A percentile compares a stretch with the other conserved stretches of the same genome.
Evolutionary conservation across 2,329 filamentous ascomycete genomes (phyloP).

Genomic region (Penicillium sp.): DNA sequence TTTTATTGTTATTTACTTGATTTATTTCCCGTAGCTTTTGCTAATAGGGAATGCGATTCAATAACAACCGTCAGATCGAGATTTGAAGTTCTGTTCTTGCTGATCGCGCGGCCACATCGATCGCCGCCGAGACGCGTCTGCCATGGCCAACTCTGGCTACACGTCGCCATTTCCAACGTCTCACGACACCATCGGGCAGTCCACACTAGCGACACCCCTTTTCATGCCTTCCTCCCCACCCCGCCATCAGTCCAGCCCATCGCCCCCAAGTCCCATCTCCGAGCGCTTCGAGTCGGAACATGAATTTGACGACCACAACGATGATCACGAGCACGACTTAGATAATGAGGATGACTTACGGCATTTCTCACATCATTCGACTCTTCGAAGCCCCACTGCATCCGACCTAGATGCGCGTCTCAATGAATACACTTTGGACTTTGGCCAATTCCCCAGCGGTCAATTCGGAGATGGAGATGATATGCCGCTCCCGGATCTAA

Average conservation of each 20-base stretch:
- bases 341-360: conserved; percentile 9
- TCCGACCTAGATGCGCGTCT: conserved; percentile 40
- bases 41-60: neutral
- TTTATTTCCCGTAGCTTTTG: neutral
- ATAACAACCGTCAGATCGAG: neutral
- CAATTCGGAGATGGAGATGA: conserved; percentile 25
- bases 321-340: conserved; percentile 9
- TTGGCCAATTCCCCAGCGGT: conserved; percentile 36
- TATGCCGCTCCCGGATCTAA: conserved; percentile 25
- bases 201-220: conserved; percentile 37
- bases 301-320: conserved; percentile 3
- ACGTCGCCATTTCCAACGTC: conserved; percentile 40
- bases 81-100: neutral
- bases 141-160: conserved; percentile 40
- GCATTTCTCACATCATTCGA: conserved; percentile 15
- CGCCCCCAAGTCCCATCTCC: conserved; percentile 24
- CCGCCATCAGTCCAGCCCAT: conserved; percentile 15
- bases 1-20: conserved; percentile 18
- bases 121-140: conserved; percentile 10
- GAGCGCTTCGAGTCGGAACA: conserved; percentile 14
- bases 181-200: conserved; percentile 45
- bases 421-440: conserved; percentile 42
- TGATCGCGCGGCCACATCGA: neutral
- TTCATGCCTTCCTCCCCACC: conserved; percentile 41
- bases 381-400: conserved; percentile 28